Base-by-base conservation (phyloP, 1,284 basidiomycete genomes). In the Ustilago trichophora region DNA sequence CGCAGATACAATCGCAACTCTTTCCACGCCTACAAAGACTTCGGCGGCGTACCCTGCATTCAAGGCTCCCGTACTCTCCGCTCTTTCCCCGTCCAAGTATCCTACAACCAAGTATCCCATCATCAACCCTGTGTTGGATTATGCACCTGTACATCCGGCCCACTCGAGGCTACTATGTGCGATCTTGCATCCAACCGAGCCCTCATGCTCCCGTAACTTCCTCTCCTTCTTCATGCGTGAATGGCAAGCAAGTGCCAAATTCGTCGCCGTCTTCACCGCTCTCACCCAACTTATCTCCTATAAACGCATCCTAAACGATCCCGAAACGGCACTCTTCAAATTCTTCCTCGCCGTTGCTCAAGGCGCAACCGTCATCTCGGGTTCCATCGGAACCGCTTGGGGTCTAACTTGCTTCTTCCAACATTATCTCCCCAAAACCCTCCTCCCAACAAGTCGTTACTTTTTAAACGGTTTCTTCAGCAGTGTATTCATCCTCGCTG, bases 61-160 rank as follows among this genome's bases (percentile, higher is more conserved):
- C 60, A 52, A 67, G 19, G 75, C 76, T 16, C 76, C 76, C 12
- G 62, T 76, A 1, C 62, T 78, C 4, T 75, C 76, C 13, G 62
- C 67, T 0, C 53, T 78, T 11, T 72, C 57, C 15, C 72, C 75
- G 15, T 50, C 64, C 11, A 56, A 55, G n/a, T 60, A 65, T 34
- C 75, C 75, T 0, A 70, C 70, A 8, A 67, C 67, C 0, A 43
- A 38, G n/a, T 74, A 65, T 37, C 11, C 51, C 11, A 38, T 59
- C 13, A 64, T 78, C 70, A 77, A 78, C 34, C 71, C 76, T 0
- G 48, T 78, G 7, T 46, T 78, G 19, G 76, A 78, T 54, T 77
- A 69, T 29, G 52, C 71, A 6, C 76, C 76, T 2, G 75, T 68
- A 0, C 76, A 78, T 32, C 76, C 76, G 0, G 73, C 66, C 6